Conservation (phyloP, 768 basidiomycete species). For the Tylopilus felleus region DNA sequence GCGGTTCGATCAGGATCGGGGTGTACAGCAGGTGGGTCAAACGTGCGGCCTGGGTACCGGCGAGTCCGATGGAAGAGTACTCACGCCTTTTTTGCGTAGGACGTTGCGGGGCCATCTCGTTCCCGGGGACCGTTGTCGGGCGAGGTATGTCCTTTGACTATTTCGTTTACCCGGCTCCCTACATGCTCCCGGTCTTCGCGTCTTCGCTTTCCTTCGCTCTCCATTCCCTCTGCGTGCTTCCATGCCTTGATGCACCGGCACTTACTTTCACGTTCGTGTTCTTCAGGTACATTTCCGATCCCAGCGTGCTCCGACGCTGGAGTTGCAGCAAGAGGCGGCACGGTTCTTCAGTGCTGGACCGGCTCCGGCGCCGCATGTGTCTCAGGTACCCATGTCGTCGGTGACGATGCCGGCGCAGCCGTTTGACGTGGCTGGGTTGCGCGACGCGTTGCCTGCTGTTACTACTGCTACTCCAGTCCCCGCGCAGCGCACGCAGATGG, state of each 20-base stretch:
- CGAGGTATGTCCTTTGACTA: constrained; percentile 45
- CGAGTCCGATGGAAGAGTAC: background rate
- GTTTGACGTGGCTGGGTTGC: constrained; percentile 56
- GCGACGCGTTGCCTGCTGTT: constrained; percentile 19
- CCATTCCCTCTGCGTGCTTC: background rate
- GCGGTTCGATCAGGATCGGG: constrained; percentile 74
- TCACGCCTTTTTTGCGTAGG: constrained; percentile 40
- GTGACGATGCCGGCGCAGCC: constrained; percentile 32
- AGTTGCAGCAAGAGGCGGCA: constrained; percentile 61
- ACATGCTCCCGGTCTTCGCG: no score
- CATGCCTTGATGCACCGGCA: background rate
- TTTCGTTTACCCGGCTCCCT: no score
- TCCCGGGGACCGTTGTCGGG: constrained; percentile 41
- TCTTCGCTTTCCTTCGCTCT: background rate
- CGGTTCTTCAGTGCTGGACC: constrained; percentile 54
- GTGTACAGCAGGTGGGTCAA: constrained; percentile 64
- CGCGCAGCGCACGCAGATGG: constrained; percentile 20
- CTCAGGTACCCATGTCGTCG: constrained; percentile 6
- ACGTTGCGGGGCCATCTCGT: constrained; percentile 61
- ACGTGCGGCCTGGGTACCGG: constrained; percentile 8
- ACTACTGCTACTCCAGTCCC: background rate
- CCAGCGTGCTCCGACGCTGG: constrained; percentile 38
- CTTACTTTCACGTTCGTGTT: background rate
- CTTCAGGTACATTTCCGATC: constrained; percentile 56
- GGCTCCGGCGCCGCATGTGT: constrained; percentile 27